phyloP scores from a whole-genome alignment of 1,284 basidiomycete genomes.

The Cutaneotrichosporon daszewskae region DNA sequence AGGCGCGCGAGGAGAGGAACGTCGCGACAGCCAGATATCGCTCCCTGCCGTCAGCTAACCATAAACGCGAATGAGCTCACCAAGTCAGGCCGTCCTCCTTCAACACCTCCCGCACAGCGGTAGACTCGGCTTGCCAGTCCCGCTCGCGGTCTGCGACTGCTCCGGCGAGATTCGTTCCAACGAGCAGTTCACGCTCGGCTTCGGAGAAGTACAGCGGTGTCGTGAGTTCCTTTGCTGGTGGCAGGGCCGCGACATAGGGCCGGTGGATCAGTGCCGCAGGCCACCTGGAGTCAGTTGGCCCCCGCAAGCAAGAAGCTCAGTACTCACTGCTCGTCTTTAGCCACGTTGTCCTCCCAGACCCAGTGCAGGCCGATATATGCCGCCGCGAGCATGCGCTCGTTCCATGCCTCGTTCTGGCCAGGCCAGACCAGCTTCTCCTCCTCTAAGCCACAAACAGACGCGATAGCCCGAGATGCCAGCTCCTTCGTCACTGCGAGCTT shows the following conservation, averaged over 20 bases:
- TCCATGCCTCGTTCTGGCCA: slow-evolving; percentile 51
- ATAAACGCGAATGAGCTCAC: slow-evolving; percentile 51
- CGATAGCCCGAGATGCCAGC: slow-evolving; percentile 51
- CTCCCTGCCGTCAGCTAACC: slow-evolving; percentile 57
- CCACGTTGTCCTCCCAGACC: slow-evolving; percentile 47
- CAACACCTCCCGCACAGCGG: slow-evolving; percentile 43
- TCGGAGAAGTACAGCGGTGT: slow-evolving; percentile 70
- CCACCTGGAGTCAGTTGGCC: slow-evolving; percentile 10
- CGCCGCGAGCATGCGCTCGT: slow-evolving; percentile 65
- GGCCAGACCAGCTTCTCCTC: slow-evolving; percentile 24
- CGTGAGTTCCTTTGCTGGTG: slow-evolving; percentile 54
- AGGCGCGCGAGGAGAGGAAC: slow-evolving; percentile 77
- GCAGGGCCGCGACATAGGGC: slow-evolving; percentile 65
- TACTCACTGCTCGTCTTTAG: slow-evolving; percentile 10
- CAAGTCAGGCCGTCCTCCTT: slow-evolving; percentile 60
- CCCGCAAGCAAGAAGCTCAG: slow-evolving; percentile 18
- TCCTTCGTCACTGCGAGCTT: slow-evolving; percentile 62
- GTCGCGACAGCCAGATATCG: slow-evolving; percentile 64
- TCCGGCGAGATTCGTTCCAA: slow-evolving; percentile 69
- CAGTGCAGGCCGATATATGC: slow-evolving; percentile 67
- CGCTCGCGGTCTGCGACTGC: slow-evolving; percentile 61
- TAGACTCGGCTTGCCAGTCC: slow-evolving; percentile 60
- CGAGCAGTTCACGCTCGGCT: slow-evolving; percentile 60
- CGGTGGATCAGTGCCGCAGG: slow-evolving; percentile 46
- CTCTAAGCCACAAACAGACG: slow-evolving; percentile 32